phyloP scores from a whole-genome alignment of 805 yeast genomes.

The Nakazawaea laoshanensis region DNA sequence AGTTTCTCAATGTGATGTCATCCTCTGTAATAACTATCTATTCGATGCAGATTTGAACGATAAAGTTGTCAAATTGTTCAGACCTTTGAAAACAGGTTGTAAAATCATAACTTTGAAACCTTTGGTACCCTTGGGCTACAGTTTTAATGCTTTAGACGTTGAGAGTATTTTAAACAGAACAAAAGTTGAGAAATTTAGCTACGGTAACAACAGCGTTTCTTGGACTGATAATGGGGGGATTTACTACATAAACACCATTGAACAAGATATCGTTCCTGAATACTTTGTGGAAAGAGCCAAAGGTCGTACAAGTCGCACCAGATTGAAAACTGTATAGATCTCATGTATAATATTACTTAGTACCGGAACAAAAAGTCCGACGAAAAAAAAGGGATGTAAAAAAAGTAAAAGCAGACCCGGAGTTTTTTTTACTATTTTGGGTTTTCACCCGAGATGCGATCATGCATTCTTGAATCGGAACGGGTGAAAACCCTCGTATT shows the following conservation, averaged over 20 bases:
- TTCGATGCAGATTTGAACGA: conserved; percentile 71
- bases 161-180: conserved; percentile 57
- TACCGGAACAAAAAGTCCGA: too few relatives aligned
- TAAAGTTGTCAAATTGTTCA: conserved; percentile 56
- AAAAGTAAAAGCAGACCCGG: too few relatives aligned
- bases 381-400: too few relatives aligned
- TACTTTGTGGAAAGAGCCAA: conserved; percentile 17
- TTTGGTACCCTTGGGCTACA: conserved; percentile 69
- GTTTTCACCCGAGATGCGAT: too few relatives aligned
- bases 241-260: conserved; percentile 69
- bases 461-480: too few relatives aligned
- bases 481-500: too few relatives aligned
- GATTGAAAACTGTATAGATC: too few relatives aligned
- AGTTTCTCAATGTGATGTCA: conserved; percentile 57
- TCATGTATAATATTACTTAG: too few relatives aligned
- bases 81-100: conserved; percentile 62
- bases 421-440: too few relatives aligned
- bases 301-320: conserved; percentile 9
- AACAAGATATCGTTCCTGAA: conserved; percentile 23
- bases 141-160: conserved; percentile 44
- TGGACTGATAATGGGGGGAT: conserved; percentile 86
- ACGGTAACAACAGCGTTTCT: conserved; percentile 68
- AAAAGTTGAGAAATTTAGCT: conserved; percentile 51
- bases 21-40: conserved; percentile 75
- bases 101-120: conserved; percentile 74